phyloP scores from a whole-genome alignment of 2,329 filamentous ascomycete species.

The Fusarium udum region DNA sequence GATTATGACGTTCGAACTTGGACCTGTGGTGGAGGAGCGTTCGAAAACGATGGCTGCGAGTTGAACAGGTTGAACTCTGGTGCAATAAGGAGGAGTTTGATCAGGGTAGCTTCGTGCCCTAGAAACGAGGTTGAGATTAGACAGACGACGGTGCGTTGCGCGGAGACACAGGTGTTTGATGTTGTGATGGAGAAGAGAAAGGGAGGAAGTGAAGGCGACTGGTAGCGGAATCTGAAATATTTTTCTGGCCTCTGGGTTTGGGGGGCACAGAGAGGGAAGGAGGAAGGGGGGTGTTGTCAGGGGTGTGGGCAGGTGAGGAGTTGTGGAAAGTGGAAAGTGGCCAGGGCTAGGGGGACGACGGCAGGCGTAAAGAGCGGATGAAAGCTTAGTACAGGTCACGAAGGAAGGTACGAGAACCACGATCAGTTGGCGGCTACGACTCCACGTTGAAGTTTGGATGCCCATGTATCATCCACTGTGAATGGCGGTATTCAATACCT shows the following conservation, averaged over 20 bases:
- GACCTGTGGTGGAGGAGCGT: slow-evolving; percentile 54
- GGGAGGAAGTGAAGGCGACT: slow-evolving; percentile 42
- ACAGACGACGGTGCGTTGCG: slow-evolving; percentile 60
- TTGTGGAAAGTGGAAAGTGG: slow-evolving; percentile 43
- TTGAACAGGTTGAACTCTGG: slow-evolving; percentile 70
- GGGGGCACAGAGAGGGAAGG: slow-evolving; percentile 38
- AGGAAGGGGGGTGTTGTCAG: slow-evolving; percentile 40
- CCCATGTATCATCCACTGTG: slow-evolving; percentile 10
- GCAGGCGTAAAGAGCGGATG: slow-evolving; percentile 35
- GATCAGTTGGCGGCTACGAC: not conserved
- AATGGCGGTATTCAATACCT: slow-evolving; percentile 24
- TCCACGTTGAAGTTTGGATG: not conserved
- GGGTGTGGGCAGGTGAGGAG: slow-evolving; percentile 40
- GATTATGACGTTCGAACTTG: slow-evolving; percentile 58
- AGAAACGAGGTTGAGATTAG: slow-evolving; percentile 62
- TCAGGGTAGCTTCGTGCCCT: slow-evolving; percentile 93
- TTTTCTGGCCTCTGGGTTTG: slow-evolving; percentile 47
- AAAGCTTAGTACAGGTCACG: slow-evolving; percentile 30
- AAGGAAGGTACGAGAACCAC: slow-evolving; percentile 28
- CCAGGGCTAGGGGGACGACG: slow-evolving; percentile 39
- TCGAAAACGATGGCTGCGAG: slow-evolving; percentile 54
- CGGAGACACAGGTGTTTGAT: slow-evolving; percentile 57
- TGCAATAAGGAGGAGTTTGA: slow-evolving; percentile 66
- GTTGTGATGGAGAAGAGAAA: slow-evolving; percentile 54
- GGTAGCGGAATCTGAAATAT: slow-evolving; percentile 53